Percentiles rank a stretch among this genome's conserved stretches.
phyloP scores from a whole-genome alignment of 208 protist genomes.

The Wallacemonas sp. region DNA sequence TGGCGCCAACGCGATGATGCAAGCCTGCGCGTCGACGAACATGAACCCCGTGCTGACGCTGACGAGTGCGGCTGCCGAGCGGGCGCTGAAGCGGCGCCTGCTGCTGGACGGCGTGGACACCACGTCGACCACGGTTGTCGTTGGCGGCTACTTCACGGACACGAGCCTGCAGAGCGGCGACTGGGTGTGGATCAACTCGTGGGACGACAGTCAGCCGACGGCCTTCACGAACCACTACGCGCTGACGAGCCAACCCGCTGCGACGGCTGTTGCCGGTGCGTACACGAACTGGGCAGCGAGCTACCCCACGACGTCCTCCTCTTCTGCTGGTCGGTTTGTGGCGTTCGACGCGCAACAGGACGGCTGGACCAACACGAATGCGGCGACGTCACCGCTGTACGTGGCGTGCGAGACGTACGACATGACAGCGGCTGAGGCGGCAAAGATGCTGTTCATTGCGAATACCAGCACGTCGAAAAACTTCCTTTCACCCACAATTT shows the following conservation, averaged over 20 bases:
- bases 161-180: no score
- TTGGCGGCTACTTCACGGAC: no score
- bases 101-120: neutral
- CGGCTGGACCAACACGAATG: neutral
- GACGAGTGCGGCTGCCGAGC: neutral
- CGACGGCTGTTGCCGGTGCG: neutral
- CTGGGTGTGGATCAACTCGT: no score
- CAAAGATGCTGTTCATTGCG: neutral
- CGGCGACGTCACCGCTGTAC: neutral
- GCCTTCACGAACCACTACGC: no score
- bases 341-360: neutral
- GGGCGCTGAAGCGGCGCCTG: slow-evolving; percentile 3
- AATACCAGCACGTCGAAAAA: neutral
- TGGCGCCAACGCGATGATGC: neutral
- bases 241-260: neutral
- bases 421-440: neutral
- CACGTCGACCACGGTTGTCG: neutral
- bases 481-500: neutral
- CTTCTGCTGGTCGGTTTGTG: neutral
- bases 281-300: slow-evolving; percentile 10
- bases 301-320: neutral
- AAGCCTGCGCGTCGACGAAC: slow-evolving; percentile 1
- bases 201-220: no score
- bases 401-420: neutral
- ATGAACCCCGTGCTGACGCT: slow-evolving; percentile 10